phyloP scores from a whole-genome alignment of 2,329 filamentous ascomycete species.

The Phoma herbarum region DNA sequence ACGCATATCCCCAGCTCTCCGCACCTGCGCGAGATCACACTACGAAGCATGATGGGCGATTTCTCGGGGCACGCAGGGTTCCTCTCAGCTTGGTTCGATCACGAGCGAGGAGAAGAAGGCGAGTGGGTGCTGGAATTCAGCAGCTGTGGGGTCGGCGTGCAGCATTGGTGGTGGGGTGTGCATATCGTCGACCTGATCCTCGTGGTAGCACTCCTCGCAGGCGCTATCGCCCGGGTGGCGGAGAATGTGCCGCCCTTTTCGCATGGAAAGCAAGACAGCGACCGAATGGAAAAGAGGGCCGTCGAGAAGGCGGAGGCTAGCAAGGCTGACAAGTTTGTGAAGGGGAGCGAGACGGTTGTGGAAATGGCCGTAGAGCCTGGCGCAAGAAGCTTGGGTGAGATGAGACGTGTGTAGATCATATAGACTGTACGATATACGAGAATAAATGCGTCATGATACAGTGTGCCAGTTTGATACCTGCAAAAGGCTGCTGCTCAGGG shows the following conservation, averaged over 20 bases:
- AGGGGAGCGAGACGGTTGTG: not conserved
- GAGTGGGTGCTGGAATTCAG: constrained; percentile 85
- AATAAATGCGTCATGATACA: too few relatives aligned
- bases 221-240: not conserved
- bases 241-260: too few relatives aligned
- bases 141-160: constrained; percentile 80
- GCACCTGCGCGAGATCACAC: constrained; percentile 85
- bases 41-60: constrained; percentile 98
- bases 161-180: constrained; percentile 94
- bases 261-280: too few relatives aligned
- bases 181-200: constrained; percentile 63
- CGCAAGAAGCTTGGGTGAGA: not conserved
- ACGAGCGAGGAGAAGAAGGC: constrained; percentile 71
- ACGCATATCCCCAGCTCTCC: constrained; percentile 45
- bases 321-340: not conserved
- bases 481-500: too few relatives aligned
- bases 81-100: constrained; percentile 88
- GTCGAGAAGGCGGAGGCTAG: not conserved
- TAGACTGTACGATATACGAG: too few relatives aligned
- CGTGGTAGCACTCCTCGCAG: not conserved
- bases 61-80: constrained; percentile 92
- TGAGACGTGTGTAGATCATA: not conserved
- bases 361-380: not conserved
- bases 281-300: too few relatives aligned
- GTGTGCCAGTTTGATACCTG: too few relatives aligned